Evolutionary conservation across 2,329 filamentous ascomycete genomes (phyloP).

Genomic region (Lizonia empirigonia): DNA sequence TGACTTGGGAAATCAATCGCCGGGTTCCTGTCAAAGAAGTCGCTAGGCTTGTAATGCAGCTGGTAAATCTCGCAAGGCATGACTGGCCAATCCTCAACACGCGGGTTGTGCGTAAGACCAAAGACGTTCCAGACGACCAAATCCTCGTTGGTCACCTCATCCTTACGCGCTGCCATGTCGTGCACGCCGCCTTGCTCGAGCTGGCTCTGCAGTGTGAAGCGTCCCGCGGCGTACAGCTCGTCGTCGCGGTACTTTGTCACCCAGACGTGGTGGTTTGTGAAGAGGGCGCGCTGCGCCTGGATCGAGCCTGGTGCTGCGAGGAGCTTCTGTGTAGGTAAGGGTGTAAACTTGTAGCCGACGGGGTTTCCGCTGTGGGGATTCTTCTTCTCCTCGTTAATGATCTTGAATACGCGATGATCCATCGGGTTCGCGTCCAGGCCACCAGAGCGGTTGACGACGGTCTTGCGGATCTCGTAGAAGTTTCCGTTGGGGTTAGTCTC

Average conservation of each 20-base stretch:
- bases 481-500: constrained; percentile 67
- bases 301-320: constrained; percentile 54
- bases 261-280: constrained; percentile 60
- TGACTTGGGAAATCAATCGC: constrained; percentile 57
- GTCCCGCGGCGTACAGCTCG: constrained; percentile 58
- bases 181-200: constrained; percentile 52
- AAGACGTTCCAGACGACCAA: constrained; percentile 59
- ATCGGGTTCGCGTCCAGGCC: constrained; percentile 61
- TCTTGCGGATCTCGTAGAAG: constrained; percentile 62
- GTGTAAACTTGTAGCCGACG: constrained; percentile 56
- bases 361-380: constrained; percentile 55
- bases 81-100: constrained; percentile 58
- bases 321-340: constrained; percentile 57
- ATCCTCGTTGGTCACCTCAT: constrained; percentile 53
- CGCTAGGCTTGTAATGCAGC: constrained; percentile 55
- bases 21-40: constrained; percentile 62
- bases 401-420: constrained; percentile 62
- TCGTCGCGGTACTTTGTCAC: constrained; percentile 60
- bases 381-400: constrained; percentile 55
- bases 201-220: constrained; percentile 55
- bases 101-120: constrained; percentile 58
- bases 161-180: constrained; percentile 52
- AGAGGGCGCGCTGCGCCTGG: constrained; percentile 54
- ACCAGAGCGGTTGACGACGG: constrained; percentile 53
- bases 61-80: constrained; percentile 58